Conservation (phyloP, 331 rosid genomes). For the Prunus yedoensis region DNA sequence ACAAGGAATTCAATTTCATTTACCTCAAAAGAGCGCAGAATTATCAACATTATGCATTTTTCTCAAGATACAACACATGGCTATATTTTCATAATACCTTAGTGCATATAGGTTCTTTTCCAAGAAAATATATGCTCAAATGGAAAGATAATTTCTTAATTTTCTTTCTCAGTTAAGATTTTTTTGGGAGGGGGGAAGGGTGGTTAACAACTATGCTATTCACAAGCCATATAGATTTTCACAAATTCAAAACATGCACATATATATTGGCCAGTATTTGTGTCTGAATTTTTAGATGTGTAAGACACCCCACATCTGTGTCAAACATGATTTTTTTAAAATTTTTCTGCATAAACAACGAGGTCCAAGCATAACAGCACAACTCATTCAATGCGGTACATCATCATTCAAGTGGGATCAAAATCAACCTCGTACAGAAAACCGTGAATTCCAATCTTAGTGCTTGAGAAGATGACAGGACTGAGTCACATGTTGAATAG, state of each 20-base stretch:
- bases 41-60: background rate
- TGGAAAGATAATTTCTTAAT: background rate
- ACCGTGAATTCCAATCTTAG: too few relatives aligned
- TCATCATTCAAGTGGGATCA: background rate
- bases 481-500: too few relatives aligned
- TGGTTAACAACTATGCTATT: background rate
- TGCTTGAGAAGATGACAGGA: too few relatives aligned
- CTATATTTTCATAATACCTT: background rate
- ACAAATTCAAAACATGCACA: background rate
- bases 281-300: background rate
- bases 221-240: background rate
- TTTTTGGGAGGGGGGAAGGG: too few relatives aligned
- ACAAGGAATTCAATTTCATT: background rate
- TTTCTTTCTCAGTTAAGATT: background rate
- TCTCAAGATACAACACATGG: background rate
- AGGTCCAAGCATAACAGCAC: background rate
- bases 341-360: background rate
- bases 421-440: too few relatives aligned
- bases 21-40: background rate
- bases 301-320: background rate
- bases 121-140: background rate
- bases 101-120: too few relatives aligned
- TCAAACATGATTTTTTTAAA: background rate
- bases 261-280: background rate
- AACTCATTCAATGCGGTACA: background rate